phyloP scores from a whole-genome alignment of 306 rosid genomes.

The Dalbergia oliveri region DNA sequence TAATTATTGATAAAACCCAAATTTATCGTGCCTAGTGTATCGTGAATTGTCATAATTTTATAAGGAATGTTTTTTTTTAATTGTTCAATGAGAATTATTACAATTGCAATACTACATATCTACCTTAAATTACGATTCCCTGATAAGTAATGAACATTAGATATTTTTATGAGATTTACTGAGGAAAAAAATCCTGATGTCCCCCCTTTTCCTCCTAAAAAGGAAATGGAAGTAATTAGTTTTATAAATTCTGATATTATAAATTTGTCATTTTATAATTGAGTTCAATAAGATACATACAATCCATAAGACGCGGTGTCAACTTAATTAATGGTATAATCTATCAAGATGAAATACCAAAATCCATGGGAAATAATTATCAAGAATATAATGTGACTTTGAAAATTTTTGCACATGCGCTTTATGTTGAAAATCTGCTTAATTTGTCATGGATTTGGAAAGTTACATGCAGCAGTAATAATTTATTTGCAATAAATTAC shows the following conservation, averaged over 20 bases:
- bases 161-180: background rate
- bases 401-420: background rate
- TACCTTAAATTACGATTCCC: slow-evolving; percentile 9
- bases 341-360: background rate
- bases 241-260: background rate
- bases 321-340: background rate
- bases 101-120: background rate
- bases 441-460: background rate
- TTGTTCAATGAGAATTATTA: slow-evolving; percentile 10
- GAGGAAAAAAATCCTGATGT: background rate
- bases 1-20: background rate
- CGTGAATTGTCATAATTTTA: background rate
- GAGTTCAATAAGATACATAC: background rate
- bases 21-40: background rate
- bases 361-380: background rate
- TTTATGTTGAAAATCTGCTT: background rate
- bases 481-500: background rate
- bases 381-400: background rate
- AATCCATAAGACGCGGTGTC: slow-evolving; percentile 26
- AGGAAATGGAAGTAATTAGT: background rate
- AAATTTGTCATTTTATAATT: background rate
- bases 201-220: background rate
- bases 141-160: background rate
- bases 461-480: background rate
- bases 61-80: background rate